Percentiles rank a stretch among this genome's conserved stretches.
These are phyloP conservation scores for Gastrolobium bilobum DNA, from an alignment of 306 rosid genomes.

Conservation along the genomic window DNA sequence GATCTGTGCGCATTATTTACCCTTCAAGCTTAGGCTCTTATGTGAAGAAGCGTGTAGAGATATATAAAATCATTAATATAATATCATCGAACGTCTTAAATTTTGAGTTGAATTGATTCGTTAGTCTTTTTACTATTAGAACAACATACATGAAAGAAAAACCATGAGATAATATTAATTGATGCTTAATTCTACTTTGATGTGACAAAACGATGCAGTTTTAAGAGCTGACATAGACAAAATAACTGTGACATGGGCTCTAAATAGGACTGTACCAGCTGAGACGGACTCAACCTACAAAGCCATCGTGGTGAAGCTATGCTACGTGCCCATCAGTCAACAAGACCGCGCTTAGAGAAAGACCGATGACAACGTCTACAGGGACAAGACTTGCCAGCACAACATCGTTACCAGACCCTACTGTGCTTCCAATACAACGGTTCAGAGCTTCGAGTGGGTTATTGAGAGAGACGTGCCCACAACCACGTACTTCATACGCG, in stretches of 20 bases:
- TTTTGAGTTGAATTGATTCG: no score
- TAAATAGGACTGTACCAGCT: conserved; percentile 54
- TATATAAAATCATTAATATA: no score
- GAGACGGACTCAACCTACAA: conserved; percentile 65
- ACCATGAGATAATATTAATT: not conserved
- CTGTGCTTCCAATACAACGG: conserved; percentile 50
- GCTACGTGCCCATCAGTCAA: conserved; percentile 81
- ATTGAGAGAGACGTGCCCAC: conserved; percentile 63
- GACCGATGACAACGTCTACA: conserved; percentile 59
- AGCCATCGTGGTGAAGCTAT: conserved; percentile 62
- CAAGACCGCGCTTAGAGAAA: conserved; percentile 77
- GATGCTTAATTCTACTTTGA: not conserved
- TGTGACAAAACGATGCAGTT: conserved; percentile 52
- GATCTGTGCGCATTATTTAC: no score
- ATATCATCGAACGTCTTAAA: no score
- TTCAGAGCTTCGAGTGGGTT: conserved; percentile 55
- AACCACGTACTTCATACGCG: conserved; percentile 74
- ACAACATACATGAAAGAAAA: not conserved
- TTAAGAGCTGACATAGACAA: conserved; percentile 64
- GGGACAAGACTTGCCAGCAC: conserved; percentile 78
- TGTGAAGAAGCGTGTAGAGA: no score
- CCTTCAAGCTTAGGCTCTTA: no score
- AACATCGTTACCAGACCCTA: conserved; percentile 56
- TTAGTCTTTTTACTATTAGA: not conserved
- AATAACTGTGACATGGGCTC: conserved; percentile 64